phyloP scores from a whole-genome alignment of 2,329 filamentous ascomycete genomes.

The Pezicula carpinea region DNA sequence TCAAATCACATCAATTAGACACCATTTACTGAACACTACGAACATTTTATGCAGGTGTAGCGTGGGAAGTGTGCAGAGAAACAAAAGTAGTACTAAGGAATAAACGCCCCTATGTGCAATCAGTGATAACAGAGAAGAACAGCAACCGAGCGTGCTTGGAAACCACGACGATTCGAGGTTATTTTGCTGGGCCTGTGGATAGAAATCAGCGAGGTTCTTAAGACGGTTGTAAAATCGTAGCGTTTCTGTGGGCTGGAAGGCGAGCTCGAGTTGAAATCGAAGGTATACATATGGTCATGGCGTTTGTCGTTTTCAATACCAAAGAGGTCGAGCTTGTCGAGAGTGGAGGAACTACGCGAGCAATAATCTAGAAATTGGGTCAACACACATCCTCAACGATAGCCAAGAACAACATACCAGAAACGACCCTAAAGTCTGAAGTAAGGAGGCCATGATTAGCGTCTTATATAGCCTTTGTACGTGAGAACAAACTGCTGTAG shows the following conservation, averaged over 20 bases:
- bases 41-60: slow-evolving; percentile 2
- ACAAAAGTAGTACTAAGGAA: too few species aligned
- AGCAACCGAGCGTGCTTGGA: neutral
- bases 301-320: too few species aligned
- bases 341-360: neutral
- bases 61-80: slow-evolving; percentile 12
- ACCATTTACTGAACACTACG: neutral
- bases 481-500: slow-evolving; percentile 94
- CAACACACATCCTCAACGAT: neutral
- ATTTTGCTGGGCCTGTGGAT: slow-evolving; percentile 2
- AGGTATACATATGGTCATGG: neutral
- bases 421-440: slow-evolving; percentile 22
- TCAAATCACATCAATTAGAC: neutral
- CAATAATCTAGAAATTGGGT: slow-evolving; percentile 7
- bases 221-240: slow-evolving; percentile 2
- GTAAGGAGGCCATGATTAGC: slow-evolving; percentile 23
- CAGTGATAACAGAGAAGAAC: slow-evolving; percentile 14
- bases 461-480: slow-evolving; percentile 72
- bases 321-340: too few species aligned
- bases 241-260: neutral
- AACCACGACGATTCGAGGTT: neutral
- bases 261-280: neutral
- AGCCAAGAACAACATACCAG: slow-evolving; percentile 14
- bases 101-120: slow-evolving; percentile 25
- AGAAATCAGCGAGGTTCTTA: slow-evolving; percentile 25